Conservation (phyloP, 257 asterid species). For the Primulina eburnea region DNA sequence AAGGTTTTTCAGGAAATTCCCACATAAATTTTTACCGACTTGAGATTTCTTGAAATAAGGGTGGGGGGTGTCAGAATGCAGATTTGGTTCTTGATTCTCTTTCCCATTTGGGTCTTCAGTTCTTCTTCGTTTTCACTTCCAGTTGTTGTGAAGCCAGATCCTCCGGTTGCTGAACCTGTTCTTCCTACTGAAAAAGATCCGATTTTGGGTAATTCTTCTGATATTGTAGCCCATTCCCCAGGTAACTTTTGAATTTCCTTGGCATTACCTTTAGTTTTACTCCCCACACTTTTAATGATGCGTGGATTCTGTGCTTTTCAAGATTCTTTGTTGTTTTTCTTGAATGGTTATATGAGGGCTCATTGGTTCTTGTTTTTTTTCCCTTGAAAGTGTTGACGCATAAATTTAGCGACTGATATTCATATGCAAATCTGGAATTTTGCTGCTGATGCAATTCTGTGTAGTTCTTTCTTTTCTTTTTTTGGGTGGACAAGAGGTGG, state of each 20-base stretch:
- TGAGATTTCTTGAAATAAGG: slow-evolving; percentile 1
- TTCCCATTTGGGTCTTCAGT: slow-evolving; percentile 35
- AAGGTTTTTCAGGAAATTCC: not conserved
- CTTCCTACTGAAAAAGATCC: slow-evolving; percentile 51
- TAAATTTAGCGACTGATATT: not conserved
- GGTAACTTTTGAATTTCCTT: slow-evolving; percentile 36
- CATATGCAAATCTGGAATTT: not conserved
- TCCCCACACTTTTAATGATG: not conserved
- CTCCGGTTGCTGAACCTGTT: slow-evolving; percentile 53
- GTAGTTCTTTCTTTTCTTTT: not conserved
- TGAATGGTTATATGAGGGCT: slow-evolving; percentile 4
- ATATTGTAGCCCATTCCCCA: slow-evolving; percentile 38
- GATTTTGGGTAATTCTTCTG: slow-evolving; percentile 35
- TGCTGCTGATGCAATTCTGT: not conserved
- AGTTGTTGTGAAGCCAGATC: slow-evolving; percentile 33
- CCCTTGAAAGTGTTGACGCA: not conserved
- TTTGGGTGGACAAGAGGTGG: not conserved
- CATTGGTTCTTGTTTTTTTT: not conserved
- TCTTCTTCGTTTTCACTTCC: slow-evolving; percentile 38
- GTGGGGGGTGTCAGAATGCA: slow-evolving; percentile 18
- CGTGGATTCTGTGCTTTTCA: slow-evolving; percentile 9
- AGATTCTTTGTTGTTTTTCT: slow-evolving; percentile 11
- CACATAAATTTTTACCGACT: not conserved
- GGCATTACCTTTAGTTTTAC: not conserved
- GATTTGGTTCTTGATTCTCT: slow-evolving; percentile 31